Evolutionary conservation across 106 monocot genomes (phyloP), one percentile per base, ranked within the genome.

Genomic region (Acanthochlamys bracteata): DNA sequence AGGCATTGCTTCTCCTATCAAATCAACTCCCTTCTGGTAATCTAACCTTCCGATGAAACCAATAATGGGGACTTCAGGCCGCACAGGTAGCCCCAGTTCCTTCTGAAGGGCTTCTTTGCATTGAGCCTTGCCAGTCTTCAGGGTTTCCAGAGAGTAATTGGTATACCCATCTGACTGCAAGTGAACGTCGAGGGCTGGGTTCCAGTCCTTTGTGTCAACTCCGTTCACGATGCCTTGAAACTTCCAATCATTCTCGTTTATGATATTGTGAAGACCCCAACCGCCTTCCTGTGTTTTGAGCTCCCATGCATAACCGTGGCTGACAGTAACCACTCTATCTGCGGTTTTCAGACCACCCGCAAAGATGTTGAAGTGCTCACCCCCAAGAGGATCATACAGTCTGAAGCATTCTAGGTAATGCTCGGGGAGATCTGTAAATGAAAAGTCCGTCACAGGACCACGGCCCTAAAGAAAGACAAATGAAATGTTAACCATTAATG

Each of bases 11-110:
- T 87, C 86, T 0, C 70, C 86, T 13, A 95, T 87, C 24, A 95
- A 26, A 40, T 95, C 94, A 0, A 90, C 76, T 0, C 94, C 94
- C 62, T 95, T 95, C 69, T 95, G 94, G 16, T 65, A 25, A 45
- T 95, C 94, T 12, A 95, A 61, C 41, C 94, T 69, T 22, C 94
- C 94, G 47, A 95, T 87, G 39, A 95, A 95, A n/a, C 70, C 79
- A n/a, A 89, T 11, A 10, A 95, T 43, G 0, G 90, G 94, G 14
- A 84, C 86, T 46, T 94, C 69, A 0, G 71, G 69, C 11, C 81
- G 83, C 1, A 90, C 79, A 0, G 76, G 66, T 10, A 95, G 75
- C 1, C 83, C 83, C 4, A 89, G 68, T 59, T 94, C 84, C 59
- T 60, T 71, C 54, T 89, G 93, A 43, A 94, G 76, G n/a, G 89